These are phyloP conservation scores for Plantago lanceolata DNA, from an alignment of 305 asterid genomes.

Conservation along the genomic window DNA sequence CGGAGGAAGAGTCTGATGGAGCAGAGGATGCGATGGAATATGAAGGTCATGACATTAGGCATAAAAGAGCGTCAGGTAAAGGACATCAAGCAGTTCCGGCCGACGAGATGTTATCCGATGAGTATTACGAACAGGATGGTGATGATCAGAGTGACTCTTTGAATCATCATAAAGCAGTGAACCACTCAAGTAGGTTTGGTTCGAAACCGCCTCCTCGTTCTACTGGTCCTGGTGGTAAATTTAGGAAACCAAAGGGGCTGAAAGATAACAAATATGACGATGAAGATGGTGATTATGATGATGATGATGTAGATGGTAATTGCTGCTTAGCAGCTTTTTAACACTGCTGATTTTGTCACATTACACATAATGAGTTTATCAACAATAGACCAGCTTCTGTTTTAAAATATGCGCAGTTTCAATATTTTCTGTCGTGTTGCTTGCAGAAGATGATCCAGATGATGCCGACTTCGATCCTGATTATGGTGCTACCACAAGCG, in stretches of 20 bases:
- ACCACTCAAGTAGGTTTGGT: constrained; percentile 49
- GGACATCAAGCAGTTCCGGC: constrained; percentile 51
- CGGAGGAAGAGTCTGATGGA: constrained; percentile 63
- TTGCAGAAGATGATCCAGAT: constrained; percentile 90
- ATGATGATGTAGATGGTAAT: constrained; percentile 69
- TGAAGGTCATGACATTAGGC: constrained; percentile 48
- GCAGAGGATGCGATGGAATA: constrained; percentile 50
- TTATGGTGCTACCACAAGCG: constrained; percentile 47
- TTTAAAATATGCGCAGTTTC: constrained; percentile 14
- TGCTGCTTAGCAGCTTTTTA: constrained; percentile 4
- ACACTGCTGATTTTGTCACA: background rate
- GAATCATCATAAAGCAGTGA: constrained; percentile 52
- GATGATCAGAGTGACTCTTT: constrained; percentile 71
- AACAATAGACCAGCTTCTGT: constrained; percentile 13
- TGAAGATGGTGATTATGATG: constrained; percentile 55
- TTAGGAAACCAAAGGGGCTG: constrained; percentile 52
- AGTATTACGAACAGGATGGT: constrained; percentile 96
- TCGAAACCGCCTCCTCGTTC: constrained; percentile 47
- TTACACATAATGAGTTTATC: constrained; percentile 16
- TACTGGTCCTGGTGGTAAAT: constrained; percentile 40
- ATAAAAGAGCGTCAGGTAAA: constrained; percentile 42
- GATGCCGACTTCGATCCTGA: constrained; percentile 93
- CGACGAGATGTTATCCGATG: constrained; percentile 97
- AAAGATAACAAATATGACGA: constrained; percentile 47
- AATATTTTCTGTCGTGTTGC: constrained; percentile 21